These are phyloP conservation scores for Colletotrichum neosansevieriae DNA, from an alignment of 2,329 filamentous ascomycete species.

Conservation along the genomic window DNA sequence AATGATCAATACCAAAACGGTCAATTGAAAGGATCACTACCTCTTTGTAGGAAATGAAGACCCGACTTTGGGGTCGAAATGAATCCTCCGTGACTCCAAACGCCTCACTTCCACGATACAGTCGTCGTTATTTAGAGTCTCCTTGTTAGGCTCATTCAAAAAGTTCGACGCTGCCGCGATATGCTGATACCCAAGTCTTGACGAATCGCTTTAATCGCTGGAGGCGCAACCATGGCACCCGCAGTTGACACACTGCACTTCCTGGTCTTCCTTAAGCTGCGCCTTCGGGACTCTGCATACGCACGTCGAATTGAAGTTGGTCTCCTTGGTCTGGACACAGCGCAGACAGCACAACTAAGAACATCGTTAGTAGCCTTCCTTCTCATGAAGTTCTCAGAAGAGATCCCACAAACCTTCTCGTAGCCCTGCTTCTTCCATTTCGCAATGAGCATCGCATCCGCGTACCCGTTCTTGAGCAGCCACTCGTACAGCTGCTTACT, in stretches of 20 bases:
- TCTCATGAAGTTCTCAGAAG: not conserved
- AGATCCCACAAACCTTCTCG: slow-evolving; percentile 78
- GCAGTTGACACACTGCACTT: slow-evolving; percentile 94
- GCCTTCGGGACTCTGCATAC: slow-evolving; percentile 95
- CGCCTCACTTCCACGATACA: slow-evolving; percentile 23
- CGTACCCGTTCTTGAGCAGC: slow-evolving; percentile 96
- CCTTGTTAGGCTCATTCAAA: not conserved
- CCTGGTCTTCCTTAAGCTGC: slow-evolving; percentile 89
- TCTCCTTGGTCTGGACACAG: slow-evolving; percentile 99
- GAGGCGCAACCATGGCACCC: slow-evolving; percentile 93
- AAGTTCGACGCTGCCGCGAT: too few relatives aligned
- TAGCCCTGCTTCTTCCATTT: slow-evolving; percentile 99
- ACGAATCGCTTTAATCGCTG: slow-evolving; percentile 71
- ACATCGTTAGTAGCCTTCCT: slow-evolving; percentile 4
- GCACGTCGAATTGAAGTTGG: slow-evolving; percentile 97
- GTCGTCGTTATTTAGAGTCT: slow-evolving; percentile 3
- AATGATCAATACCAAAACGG: slow-evolving; percentile 48
- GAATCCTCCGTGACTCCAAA: slow-evolving; percentile 31
- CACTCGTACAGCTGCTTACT: slow-evolving; percentile 93
- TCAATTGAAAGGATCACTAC: slow-evolving; percentile 53
- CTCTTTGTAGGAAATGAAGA: slow-evolving; percentile 46
- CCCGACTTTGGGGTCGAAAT: slow-evolving; percentile 18
- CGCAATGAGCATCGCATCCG: slow-evolving; percentile 93
- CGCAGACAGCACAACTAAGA: slow-evolving; percentile 87
- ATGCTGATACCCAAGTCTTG: too few relatives aligned